Evolutionary conservation across 2,329 filamentous ascomycete genomes (phyloP), one percentile per base, ranked within the genome.

Genomic region (Periconia macrospinosa): DNA sequence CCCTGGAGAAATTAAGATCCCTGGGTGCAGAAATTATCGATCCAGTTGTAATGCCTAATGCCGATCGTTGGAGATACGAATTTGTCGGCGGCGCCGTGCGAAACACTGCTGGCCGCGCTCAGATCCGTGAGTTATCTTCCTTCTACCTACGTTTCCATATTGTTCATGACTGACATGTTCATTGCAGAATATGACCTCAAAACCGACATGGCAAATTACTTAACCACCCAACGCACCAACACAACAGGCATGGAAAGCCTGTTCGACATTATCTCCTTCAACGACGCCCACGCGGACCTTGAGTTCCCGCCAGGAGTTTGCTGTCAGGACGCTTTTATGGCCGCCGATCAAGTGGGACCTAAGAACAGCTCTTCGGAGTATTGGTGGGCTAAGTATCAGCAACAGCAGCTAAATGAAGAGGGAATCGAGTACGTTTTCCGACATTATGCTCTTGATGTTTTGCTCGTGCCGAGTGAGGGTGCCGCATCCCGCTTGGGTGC

Each of bases 391-490:
- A 45, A 45, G 23, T 45, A 6, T 9, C 18, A 23, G 43, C 43
- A 45, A 20, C 43, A 45, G 23, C 43, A 45, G 20, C n/a, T 27
- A 8, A 45, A 45, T 27, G 43, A 45, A 27, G 43, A 45, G 43
- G 43, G 43, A 9, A 45, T 45, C 43, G 43, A 45, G 43, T 30
- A 45, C 14, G 43, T 30, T 10, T 45, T 45, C 43, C 43, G 43
- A 18, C 18, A 23, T 10, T 23, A 45, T 20, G 20, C 11, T 11
- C 23, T 45, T 6, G 43, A 45, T 20, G 18, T 45, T 23, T 19
- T 45, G 43, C 43, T 45, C 6, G 43, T 45, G 13, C 43, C 43
- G 6, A 45, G 10, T 8, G 20, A 45, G 43, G 43, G 43, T 27
- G 18, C 43, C 18, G 43, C 20, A 15, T n/a, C 43, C 20, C 43